Evolutionary conservation across 2,329 filamentous ascomycete species (phyloP), one percentile per base, ranked within the genome.

Genomic region (Myotisia sp.): DNA sequence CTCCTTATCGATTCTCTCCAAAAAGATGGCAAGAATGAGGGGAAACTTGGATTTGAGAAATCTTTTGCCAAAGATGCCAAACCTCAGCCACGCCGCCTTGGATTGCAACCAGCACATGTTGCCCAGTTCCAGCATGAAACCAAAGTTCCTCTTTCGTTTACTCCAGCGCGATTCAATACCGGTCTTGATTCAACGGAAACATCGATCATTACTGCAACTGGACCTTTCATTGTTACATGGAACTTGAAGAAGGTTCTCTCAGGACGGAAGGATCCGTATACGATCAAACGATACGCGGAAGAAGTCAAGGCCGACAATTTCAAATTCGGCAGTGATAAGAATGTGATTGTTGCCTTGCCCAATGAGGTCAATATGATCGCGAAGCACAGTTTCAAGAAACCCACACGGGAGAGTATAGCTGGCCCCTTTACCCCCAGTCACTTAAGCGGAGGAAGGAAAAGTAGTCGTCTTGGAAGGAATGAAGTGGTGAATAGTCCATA

Each of bases 331-430:
- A 86, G 79, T 4, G 90, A 98, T 58, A 92, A 93, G 71, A 94
- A 94, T 50, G 84, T 98, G 48, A 93, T 98, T 50, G 87, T 98
- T 22, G 90, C 90, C 1, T 64, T 98, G 43, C 86, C 90, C 2
- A 93, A 98, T 53, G 86, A 95, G 56, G 90, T 98, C 46, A 92
- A 94, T 58, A 95, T 95, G 86, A 83, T 98, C 8, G 79, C 78
- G 29, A 86, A 87, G 58, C 72, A 79, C 47, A 78, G 75, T 37
- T 71, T 98, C 51, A 83, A 83, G 66, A 77, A 77, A 50, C 85
- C 87, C 1, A 95, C 90, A 1, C 68, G 90, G 23, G 85, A 98
- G 64, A 94, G 85, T 56, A 95, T 98, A 54, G 81, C 82, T 22
- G 57, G 76, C 46, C 33, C 60, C 57, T 28, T 66, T 63, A 50